Evolutionary conservation across 2,329 filamentous ascomycete species (phyloP).

Genomic region (Zasmidium angulare): DNA sequence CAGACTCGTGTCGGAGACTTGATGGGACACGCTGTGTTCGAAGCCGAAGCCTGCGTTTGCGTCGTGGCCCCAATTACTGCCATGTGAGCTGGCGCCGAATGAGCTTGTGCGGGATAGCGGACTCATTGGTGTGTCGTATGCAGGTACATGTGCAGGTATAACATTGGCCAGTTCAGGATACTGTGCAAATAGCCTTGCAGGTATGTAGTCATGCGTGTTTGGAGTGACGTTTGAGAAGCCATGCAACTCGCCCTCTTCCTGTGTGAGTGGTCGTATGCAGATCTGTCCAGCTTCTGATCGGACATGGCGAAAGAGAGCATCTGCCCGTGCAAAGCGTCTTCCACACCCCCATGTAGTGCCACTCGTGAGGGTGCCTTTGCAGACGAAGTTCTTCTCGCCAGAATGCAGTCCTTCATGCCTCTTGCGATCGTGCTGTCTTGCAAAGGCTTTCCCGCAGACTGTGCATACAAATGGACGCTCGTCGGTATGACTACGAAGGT

Average conservation of each 20-base stretch:
- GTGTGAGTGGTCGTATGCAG: constrained; percentile 94
- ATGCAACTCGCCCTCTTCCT: constrained; percentile 76
- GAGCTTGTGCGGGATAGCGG: neutral
- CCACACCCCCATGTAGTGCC: constrained; percentile 89
- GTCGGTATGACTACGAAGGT: constrained; percentile 95
- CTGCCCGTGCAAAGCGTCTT: constrained; percentile 87
- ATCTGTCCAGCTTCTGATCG: constrained; percentile 91
- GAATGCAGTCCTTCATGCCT: constrained; percentile 94
- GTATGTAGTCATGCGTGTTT: too few relatives aligned
- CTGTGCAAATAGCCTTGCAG: constrained; percentile 80
- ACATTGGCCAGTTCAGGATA: constrained; percentile 76
- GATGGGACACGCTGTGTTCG: neutral
- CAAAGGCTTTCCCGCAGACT: constrained; percentile 95
- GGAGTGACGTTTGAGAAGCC: constrained; percentile 30
- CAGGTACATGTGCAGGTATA: neutral
- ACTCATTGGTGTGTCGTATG: neutral
- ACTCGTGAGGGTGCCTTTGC: constrained; percentile 82
- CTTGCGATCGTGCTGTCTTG: constrained; percentile 94
- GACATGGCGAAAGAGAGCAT: constrained; percentile 83
- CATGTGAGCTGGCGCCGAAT: neutral
- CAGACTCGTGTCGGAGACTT: neutral
- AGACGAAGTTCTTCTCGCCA: constrained; percentile 98
- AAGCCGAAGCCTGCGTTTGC: neutral
- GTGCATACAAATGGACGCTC: constrained; percentile 97
- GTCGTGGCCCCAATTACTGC: neutral